Percentiles rank a stretch among this genome's conserved stretches.
Evolutionary conservation across 352 stramenopile genomes (phyloP).

Genomic region (Pythium brachiatum): DNA sequence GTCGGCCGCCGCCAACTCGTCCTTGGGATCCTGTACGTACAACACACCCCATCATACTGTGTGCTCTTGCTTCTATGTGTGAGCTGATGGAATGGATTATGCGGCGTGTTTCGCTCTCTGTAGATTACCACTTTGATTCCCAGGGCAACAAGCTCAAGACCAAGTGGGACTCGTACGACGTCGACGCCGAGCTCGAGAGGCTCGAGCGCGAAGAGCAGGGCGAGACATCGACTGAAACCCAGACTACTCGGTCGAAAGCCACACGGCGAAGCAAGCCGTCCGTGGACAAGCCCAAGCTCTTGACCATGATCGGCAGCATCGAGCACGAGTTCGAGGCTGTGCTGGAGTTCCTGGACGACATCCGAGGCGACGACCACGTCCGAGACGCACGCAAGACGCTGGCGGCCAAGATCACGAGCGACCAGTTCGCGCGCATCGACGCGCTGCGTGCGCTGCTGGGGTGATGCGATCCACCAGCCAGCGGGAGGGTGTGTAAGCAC

Average conservation of each 20-base stretch:
- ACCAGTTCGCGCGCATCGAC: slow-evolving; percentile 72
- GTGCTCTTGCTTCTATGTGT: not conserved
- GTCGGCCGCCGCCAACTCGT: slow-evolving; percentile 29
- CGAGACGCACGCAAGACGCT: slow-evolving; percentile 71
- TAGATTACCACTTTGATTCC: slow-evolving; percentile 87
- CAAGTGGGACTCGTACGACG: slow-evolving; percentile 82
- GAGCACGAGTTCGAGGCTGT: slow-evolving; percentile 80
- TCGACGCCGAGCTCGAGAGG: slow-evolving; percentile 69
- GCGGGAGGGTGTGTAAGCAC: too few species aligned
- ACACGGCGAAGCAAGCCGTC: slow-evolving; percentile 7
- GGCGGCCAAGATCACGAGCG: slow-evolving; percentile 54
- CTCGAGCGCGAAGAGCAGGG: slow-evolving; percentile 56
- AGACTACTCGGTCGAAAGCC: slow-evolving; percentile 5
- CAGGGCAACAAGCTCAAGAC: slow-evolving; percentile 85
- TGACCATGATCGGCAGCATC: slow-evolving; percentile 42
- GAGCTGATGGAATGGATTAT: not conserved
- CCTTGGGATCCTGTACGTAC: slow-evolving; percentile 67
- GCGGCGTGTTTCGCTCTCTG: not conserved
- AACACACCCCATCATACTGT: not conserved
- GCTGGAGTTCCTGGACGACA: slow-evolving; percentile 70
- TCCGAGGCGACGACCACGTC: slow-evolving; percentile 64
- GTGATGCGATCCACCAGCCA: too few species aligned
- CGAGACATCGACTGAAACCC: not conserved
- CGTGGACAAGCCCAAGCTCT: slow-evolving; percentile 41
- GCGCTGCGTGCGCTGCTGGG: slow-evolving; percentile 32